Evolutionary conservation across 495 filamentous ascomycete species (phyloP).

Genomic region (Penicillium bialowiezense): DNA sequence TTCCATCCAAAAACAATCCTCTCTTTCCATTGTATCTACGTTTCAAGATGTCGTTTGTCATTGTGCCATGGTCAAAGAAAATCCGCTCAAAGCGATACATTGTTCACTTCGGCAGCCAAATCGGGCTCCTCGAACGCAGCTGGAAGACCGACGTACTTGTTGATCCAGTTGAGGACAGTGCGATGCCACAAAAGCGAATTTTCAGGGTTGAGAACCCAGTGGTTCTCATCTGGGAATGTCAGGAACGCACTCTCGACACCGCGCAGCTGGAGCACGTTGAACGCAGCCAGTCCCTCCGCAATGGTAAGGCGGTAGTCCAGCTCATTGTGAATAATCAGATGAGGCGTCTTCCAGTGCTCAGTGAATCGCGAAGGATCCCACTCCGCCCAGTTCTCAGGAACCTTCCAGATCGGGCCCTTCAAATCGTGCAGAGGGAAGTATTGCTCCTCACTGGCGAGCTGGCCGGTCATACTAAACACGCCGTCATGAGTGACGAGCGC

Average conservation of each 20-base stretch:
- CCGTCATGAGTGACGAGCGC: conserved; percentile 91
- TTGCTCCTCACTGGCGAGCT: conserved; percentile 78
- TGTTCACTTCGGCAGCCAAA: conserved; percentile 15
- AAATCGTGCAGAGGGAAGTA: conserved; percentile 89
- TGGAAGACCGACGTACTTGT: conserved; percentile 67
- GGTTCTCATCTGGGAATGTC: conserved; percentile 80
- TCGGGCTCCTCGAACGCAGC: conserved; percentile 26
- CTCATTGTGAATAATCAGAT: conserved; percentile 87
- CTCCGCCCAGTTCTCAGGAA: conserved; percentile 69
- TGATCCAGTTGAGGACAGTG: conserved; percentile 87
- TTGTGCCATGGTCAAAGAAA: not conserved
- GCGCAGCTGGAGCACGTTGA: conserved; percentile 78
- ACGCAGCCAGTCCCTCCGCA: conserved; percentile 77
- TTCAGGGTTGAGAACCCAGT: conserved; percentile 92
- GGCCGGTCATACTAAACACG: conserved; percentile 73
- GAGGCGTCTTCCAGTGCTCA: conserved; percentile 78
- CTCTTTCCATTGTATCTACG: not conserved
- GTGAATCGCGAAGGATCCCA: conserved; percentile 77
- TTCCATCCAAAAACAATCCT: conserved; percentile 7
- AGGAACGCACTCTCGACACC: conserved; percentile 54
- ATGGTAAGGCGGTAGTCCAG: conserved; percentile 88
- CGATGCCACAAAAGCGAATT: conserved; percentile 88
- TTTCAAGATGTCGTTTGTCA: not conserved
- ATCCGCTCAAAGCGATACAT: conserved; percentile 18
- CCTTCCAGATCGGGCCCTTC: conserved; percentile 68